Evolutionary conservation across 2,329 filamentous ascomycete species (phyloP).

Genomic region (Penicillium sp.): DNA sequence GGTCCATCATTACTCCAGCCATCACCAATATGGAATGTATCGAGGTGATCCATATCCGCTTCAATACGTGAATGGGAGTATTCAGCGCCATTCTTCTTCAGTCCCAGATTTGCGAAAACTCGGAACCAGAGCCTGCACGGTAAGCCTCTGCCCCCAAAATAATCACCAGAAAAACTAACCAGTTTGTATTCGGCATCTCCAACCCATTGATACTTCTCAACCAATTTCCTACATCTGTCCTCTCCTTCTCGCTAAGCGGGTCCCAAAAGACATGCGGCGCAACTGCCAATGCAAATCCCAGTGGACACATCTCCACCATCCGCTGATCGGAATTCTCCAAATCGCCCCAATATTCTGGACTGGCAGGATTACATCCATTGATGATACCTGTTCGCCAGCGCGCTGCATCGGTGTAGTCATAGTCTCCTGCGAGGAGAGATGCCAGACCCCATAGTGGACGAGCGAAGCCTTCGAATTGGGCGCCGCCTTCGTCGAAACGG

Average conservation of each 20-base stretch:
- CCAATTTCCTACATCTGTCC: constrained; percentile 68
- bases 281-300: constrained; percentile 73
- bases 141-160: no score
- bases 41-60: constrained; percentile 73
- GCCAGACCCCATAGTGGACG: constrained; percentile 76
- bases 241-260: constrained; percentile 62
- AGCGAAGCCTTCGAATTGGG: constrained; percentile 74
- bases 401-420: constrained; percentile 62
- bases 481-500: constrained; percentile 74
- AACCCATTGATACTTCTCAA: constrained; percentile 77
- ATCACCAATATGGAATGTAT: constrained; percentile 78
- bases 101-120: constrained; percentile 77
- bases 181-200: constrained; percentile 68
- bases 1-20: constrained; percentile 84
- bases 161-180: constrained; percentile 36
- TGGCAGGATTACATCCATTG: constrained; percentile 69
- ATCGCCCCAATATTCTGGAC: constrained; percentile 73
- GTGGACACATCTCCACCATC: constrained; percentile 82
- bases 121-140: constrained; percentile 71
- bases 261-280: constrained; percentile 66
- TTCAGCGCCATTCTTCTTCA: constrained; percentile 72
- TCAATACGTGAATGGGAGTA: constrained; percentile 71
- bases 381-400: constrained; percentile 71
- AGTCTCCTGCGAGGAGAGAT: constrained; percentile 68
- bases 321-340: constrained; percentile 76